Evolutionary conservation across 2,329 filamentous ascomycete genomes (phyloP), one percentile per base, ranked within the genome.

Genomic region (Fusarium buharicum): DNA sequence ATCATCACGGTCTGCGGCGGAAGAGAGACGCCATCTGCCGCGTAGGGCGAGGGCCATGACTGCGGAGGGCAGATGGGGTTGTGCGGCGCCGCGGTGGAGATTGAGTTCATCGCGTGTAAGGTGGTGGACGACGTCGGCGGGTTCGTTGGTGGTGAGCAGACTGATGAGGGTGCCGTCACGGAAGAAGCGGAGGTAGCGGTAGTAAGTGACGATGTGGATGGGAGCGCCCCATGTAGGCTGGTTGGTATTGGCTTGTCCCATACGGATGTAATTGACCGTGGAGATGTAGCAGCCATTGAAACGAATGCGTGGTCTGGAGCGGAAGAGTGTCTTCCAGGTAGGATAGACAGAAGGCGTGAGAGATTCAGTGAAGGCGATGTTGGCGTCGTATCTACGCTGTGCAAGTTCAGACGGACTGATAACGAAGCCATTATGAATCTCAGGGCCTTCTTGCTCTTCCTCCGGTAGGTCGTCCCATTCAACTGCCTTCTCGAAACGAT

Each of bases 221-320:
- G 93, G 93, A 30, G 85, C 89, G 70, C 81, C 80, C 92, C 93
- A 97, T 1, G 90, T 89, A 16, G 90, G 78, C 50, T 87, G 88
- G 63, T 88, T 89, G 17, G 85, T 83, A 4, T 87, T 88, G 11
- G 88, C 83, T 56, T 90, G 90, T 28, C 95, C 95, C 0, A 92
- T 81, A 20, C 95, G 90, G 45, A 92, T 87, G 77, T 99, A 99
- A 78, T 98, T 98, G 56, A 97, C 93, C 0, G 94, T 98, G 75
- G 88, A 92, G 76, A 99, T 98, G 79, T 99, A 99, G 77, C 92
- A 90, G 22, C 95, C 95, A 70, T 95, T 95, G 81, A 96, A 99
- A 55, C 95, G 91, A 58, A 98, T 84, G 38, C 95, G 89, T 3
- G 95, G 94, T 13, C 93, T 90, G 6, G 82, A 80, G 34, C 90